Conservation (phyloP, 2,329 filamentous ascomycete genomes). For the Xylariaceae sp. region DNA sequence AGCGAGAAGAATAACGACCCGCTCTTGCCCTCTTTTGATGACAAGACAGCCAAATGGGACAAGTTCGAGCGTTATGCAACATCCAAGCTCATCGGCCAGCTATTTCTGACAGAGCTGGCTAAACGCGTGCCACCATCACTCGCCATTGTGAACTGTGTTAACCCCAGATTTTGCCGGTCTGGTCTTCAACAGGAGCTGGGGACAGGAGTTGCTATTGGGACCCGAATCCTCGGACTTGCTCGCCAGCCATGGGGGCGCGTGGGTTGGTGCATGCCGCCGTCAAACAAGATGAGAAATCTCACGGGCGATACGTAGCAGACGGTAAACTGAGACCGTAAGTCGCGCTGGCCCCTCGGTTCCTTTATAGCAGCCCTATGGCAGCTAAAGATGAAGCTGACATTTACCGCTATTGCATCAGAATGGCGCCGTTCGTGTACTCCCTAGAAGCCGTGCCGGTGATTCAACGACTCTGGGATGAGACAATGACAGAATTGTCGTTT, state of each 20-base stretch:
- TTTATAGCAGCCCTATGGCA: not conserved
- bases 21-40: slow-evolving; percentile 13
- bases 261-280: slow-evolving; percentile 9
- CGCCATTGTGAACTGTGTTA: slow-evolving; percentile 10
- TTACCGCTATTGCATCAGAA: slow-evolving; percentile 3
- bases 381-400: not conserved
- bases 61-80: slow-evolving; percentile 16
- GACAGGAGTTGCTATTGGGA: not conserved
- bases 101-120: slow-evolving; percentile 28
- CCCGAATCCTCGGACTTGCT: slow-evolving; percentile 7
- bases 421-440: slow-evolving; percentile 13
- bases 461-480: slow-evolving; percentile 12
- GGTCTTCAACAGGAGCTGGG: slow-evolving; percentile 2
- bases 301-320: slow-evolving; percentile 21
- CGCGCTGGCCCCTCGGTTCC: not conserved
- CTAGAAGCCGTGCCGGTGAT: slow-evolving; percentile 5
- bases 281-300: slow-evolving; percentile 3
- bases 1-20: slow-evolving; percentile 7
- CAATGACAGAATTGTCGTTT: slow-evolving; percentile 14
- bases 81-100: slow-evolving; percentile 26
- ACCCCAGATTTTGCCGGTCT: slow-evolving; percentile 17
- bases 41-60: slow-evolving; percentile 6
- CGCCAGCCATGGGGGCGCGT: slow-evolving; percentile 10
- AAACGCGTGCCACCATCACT: slow-evolving; percentile 20
- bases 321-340: slow-evolving; percentile 16